Percentiles rank a stretch among this genome's conserved stretches.
Evolutionary conservation across 768 basidiomycete genomes (phyloP).

Genomic region (Leccinum obscurum): DNA sequence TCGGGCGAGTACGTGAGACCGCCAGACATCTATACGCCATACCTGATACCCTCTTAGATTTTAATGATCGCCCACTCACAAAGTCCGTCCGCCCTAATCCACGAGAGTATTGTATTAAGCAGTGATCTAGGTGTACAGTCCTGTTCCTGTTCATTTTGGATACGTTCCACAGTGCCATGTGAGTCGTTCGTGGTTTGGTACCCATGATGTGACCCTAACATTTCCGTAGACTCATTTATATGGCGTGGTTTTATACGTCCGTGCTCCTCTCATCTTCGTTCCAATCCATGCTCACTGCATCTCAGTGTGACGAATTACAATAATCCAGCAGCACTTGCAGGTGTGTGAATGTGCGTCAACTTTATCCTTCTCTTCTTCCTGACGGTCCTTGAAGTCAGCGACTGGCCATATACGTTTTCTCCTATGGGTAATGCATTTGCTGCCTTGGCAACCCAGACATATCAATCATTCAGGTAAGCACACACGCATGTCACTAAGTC

Average conservation of each 20-base stretch:
- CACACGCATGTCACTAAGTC: background rate
- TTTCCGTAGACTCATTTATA: constrained; percentile 14
- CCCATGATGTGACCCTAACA: background rate
- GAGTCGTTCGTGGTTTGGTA: background rate
- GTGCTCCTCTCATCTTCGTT: background rate
- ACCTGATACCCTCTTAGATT: constrained; percentile 7
- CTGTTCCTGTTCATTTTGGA: constrained; percentile 20
- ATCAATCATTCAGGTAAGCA: constrained; percentile 46
- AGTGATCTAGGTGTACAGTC: constrained; percentile 14
- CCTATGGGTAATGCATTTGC: constrained; percentile 48
- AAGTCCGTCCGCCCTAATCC: constrained; percentile 2
- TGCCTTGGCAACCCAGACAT: constrained; percentile 49
- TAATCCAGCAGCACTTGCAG: background rate
- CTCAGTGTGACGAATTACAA: background rate
- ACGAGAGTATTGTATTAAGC: background rate
- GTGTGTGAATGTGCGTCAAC: background rate
- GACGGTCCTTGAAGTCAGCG: constrained; percentile 32
- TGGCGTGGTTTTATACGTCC: constrained; percentile 21
- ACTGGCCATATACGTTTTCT: constrained; percentile 53
- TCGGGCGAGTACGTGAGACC: constrained; percentile 17
- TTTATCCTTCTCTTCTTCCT: background rate
- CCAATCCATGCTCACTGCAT: background rate
- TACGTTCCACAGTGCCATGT: constrained; percentile 22
- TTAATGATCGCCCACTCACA: constrained; percentile 13
- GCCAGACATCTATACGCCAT: background rate